Evolutionary conservation across 1,284 basidiomycete species (phyloP), one percentile per base, ranked within the genome.

Genomic region (Microbotryum scabiosae): DNA sequence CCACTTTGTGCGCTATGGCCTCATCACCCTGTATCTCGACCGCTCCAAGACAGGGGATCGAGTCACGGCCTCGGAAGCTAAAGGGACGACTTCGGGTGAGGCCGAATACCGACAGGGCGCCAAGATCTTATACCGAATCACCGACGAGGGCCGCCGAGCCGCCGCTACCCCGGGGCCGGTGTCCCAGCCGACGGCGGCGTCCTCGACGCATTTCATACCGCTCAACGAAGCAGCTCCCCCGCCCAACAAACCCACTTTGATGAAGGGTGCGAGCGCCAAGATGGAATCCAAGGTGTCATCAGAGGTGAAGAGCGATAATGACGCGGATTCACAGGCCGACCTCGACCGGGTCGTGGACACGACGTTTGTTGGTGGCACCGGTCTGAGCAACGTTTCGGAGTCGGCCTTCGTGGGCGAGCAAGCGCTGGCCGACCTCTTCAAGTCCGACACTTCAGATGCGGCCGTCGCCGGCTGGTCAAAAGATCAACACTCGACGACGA

Each of bases 61-160:
- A 8, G 62, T 70, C 8, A 58, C 57, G 4, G 51, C 62, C 23
- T 51, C 57, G 50, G 69, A 70, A 57, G 69, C 67, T 23, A 51
- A 62, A 26, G 59, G 58, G 4, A 52, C 54, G 26, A 54, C 49
- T 26, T 43, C 49, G 20, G 55, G 54, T 4, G 61, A 68, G 51
- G 91, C 89, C 59, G 92, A 97, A 78, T 98, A 93, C 80, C 86
- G 91, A 56, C 93, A 90, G 76, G 93, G 91, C 1, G 85, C 89
- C 59, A 93, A 94, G 73, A 90, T 91, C 7, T 85, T 94, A 70
- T 98, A 98, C 80, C 85, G 84, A 73, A 82, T 97, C 71, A 94
- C 94, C 0, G 90, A 93, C 36, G 89, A 92, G 73, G 94, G 94
- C 43, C 82, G 85, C 60, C 81, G 85, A 50, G 78, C 88, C 2